Evolutionary conservation across 2,329 filamentous ascomycete species (phyloP).

Genomic region (Aspergillus puulaauensis): DNA sequence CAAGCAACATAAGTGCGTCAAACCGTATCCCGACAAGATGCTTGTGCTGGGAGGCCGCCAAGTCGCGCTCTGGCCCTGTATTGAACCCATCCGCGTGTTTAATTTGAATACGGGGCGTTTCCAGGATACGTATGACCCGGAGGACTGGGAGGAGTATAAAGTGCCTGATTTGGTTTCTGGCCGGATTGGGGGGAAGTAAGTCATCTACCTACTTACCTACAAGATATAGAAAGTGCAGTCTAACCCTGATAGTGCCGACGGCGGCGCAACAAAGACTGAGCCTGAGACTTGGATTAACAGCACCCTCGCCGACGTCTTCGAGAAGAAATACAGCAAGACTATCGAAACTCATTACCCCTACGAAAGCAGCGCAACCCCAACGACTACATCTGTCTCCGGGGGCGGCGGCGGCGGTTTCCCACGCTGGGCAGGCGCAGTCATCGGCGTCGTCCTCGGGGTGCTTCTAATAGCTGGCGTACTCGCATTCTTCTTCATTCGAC

Average conservation of each 20-base stretch:
- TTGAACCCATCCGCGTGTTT: constrained; percentile 10
- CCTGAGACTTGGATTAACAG: constrained; percentile 9
- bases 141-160: constrained; percentile 9
- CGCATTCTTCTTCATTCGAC: constrained; percentile 19
- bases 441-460: constrained; percentile 25
- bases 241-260: not conserved
- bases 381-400: not conserved
- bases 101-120: constrained; percentile 14
- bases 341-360: constrained; percentile 17
- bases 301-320: constrained; percentile 8
- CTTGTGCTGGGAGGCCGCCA: constrained; percentile 20
- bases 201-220: not conserved
- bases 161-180: constrained; percentile 10
- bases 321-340: constrained; percentile 4
- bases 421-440: constrained; percentile 59
- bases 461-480: constrained; percentile 15
- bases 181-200: constrained; percentile 10
- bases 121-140: constrained; percentile 12
- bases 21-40: constrained; percentile 51
- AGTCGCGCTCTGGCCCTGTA: no score
- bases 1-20: constrained; percentile 33
- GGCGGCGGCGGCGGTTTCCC: constrained; percentile 40
- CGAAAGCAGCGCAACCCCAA: constrained; percentile 29
- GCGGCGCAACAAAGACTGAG: constrained; percentile 6
- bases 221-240: not conserved